Evolutionary conservation across 2,329 filamentous ascomycete species (phyloP), one percentile per base, ranked within the genome.

Genomic region (Fusarium illudens): DNA sequence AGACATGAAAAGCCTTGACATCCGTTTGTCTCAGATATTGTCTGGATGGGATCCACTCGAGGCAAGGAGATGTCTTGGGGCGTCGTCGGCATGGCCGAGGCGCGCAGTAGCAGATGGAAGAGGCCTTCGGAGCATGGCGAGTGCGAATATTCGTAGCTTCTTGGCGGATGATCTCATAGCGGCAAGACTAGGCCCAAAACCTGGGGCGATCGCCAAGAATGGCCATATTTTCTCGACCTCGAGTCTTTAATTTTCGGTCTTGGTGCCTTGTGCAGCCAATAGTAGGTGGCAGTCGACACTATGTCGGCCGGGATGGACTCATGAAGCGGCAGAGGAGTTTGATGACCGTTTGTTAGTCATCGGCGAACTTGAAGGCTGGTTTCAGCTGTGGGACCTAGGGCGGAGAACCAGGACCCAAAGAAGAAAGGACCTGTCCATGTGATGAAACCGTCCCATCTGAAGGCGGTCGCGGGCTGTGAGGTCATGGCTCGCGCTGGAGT

Each of bases 101-200:
- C 11, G 20, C 19, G 54, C 15, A 46, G 19, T 46, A 33, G 20
- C 52, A 52, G 34, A 50, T 33, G 25, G 32, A 30, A 66, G 25
- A 42, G 51, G 32, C 29, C n/a, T 7, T 9, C n/a, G 22, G 37
- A n/a, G 36, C 29, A 42, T 50, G 56, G 27, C 22, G 17, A 58
- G 44, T 42, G 34, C 27, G 39, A 51, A 29, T 56, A 25, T 44
- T 44, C 20, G 20, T 44, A 58, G 58, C 57, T 42, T 48, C 60
- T 68, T 62, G 56, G 60, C 30, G 27, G 20, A 71, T 73, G 71
- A 73, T 67, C 68, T 72, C 71, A 73, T 73, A 56, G 53, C 55
- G 36, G 22, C 34, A 42, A 60, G 50, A 48, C 58, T 64, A 61
- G 67, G 57, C 67, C 58, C 65, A 70, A 71, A 73, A 68, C 52